Conservation (phyloP, 108 stramenopile species). For the Skeletonema menzelii region DNA sequence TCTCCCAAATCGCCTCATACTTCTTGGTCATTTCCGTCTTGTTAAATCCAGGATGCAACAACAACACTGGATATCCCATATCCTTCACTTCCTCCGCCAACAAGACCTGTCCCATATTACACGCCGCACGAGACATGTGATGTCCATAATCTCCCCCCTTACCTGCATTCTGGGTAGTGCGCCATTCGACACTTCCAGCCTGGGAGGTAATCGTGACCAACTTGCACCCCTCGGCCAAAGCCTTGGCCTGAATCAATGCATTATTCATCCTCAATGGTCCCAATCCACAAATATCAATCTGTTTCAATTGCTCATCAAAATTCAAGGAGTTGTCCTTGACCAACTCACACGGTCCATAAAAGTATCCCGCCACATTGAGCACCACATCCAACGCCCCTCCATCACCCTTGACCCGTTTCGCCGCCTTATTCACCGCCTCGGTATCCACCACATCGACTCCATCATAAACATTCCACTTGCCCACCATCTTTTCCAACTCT, state of each 20-base stretch:
- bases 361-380: slow-evolving; percentile 90
- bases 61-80: slow-evolving; percentile 75
- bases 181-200: slow-evolving; percentile 87
- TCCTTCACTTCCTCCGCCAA: slow-evolving; percentile 80
- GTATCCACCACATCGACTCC: slow-evolving; percentile 87
- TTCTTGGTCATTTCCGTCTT: slow-evolving; percentile 91
- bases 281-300: slow-evolving; percentile 88
- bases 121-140: slow-evolving; percentile 92
- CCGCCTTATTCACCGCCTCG: slow-evolving; percentile 66
- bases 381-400: slow-evolving; percentile 79
- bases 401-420: slow-evolving; percentile 61
- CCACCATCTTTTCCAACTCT: slow-evolving; percentile 64
- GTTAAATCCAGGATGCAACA: slow-evolving; percentile 93
- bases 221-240: slow-evolving; percentile 74
- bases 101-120: slow-evolving; percentile 86
- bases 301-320: slow-evolving; percentile 87
- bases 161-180: slow-evolving; percentile 77
- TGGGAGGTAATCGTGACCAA: slow-evolving; percentile 89
- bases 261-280: slow-evolving; percentile 86
- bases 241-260: slow-evolving; percentile 64
- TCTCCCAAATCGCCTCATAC: slow-evolving; percentile 89
- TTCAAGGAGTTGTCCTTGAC: slow-evolving; percentile 74
- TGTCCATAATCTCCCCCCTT: slow-evolving; percentile 88
- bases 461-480: slow-evolving; percentile 71
- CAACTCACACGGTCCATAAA: slow-evolving; percentile 77